Conservation (phyloP, 176 grass and related monocot genomes). For the Oryza rufipogon region DNA sequence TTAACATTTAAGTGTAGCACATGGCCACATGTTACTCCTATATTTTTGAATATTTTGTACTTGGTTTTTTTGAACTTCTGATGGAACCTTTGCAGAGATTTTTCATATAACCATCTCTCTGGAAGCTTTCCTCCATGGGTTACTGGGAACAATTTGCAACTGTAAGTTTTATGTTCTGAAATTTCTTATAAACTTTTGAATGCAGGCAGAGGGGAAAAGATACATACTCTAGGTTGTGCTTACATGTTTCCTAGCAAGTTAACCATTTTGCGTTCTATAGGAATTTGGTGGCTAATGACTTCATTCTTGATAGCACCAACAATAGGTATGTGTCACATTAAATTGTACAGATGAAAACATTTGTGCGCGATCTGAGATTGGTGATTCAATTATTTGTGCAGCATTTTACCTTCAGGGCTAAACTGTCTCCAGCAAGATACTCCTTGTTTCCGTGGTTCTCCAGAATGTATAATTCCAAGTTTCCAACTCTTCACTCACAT, state of each 20-base stretch:
- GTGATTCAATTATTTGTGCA: not conserved
- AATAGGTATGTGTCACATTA: conserved; percentile 37
- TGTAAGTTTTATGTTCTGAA: conserved; percentile 41
- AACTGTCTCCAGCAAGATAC: conserved; percentile 56
- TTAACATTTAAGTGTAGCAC: not conserved
- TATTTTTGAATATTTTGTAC: not conserved
- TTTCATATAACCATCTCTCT: conserved; percentile 62
- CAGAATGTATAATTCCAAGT: conserved; percentile 43
- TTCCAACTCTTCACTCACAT: not conserved
- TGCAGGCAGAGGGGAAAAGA: not conserved
- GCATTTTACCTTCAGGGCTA: conserved; percentile 52
- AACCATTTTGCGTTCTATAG: conserved; percentile 7
- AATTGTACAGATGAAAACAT: not conserved
- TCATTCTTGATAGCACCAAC: conserved; percentile 43
- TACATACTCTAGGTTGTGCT: not conserved
- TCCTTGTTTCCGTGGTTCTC: conserved; percentile 51
- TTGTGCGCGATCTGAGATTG: not conserved
- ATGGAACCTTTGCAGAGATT: conserved; percentile 43
- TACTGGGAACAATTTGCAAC: conserved; percentile 40
- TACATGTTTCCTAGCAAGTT: not conserved
- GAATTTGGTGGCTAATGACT: conserved; percentile 65
- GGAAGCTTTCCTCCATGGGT: conserved; percentile 64
- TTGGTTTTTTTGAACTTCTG: not conserved
- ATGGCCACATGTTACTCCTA: not conserved
- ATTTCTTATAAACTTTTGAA: not conserved